Evolutionary conservation across 2,329 filamentous ascomycete species (phyloP), one percentile per base, ranked within the genome.

Genomic region (Diplodia corticola): DNA sequence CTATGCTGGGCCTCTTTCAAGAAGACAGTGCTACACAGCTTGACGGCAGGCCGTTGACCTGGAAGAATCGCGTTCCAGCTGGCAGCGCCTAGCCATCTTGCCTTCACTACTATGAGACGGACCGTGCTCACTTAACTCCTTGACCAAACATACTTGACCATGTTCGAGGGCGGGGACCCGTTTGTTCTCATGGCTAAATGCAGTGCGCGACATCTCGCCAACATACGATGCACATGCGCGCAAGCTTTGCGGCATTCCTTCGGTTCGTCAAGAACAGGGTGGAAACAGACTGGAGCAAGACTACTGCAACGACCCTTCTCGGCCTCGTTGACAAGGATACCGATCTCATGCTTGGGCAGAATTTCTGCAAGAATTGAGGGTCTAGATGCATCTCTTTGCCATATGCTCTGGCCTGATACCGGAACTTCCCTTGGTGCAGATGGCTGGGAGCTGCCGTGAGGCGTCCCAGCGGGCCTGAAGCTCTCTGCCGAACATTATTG

Each of bases 101-200:
- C n/a, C 35, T 84, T 2, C 84, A 85, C 35, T 68, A 54, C 22
- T 61, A 69, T 4, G 20, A 53, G 7, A 12, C 24, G 1, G 61
- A 64, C 15, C 66, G 71, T 10, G 67, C 70, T 20, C 22, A 63
- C 70, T 20, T n/a, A 63, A 20, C 22, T 70, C 13, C 22, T 71
- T 13, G 53, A 37, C 46, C 30, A 48, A 4, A 37, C 68, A 17
- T 71, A 71, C 49, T 49, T 70, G 17, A 28, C 67, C 0, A 72
- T 71, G 68, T 71, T 69, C 44, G 54, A 64, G 33, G 57, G 68
- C 33, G 70, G 71, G 13, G 37, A 64, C 26, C 30, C 28, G 15
- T 9, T 3, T 24, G 24, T 9, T 57, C 67, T 48, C 35, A 37
- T 13, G 30, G 28, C 28, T 20, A 67, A 30, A 28, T n/a, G 17